These are phyloP conservation scores for Kwoniella mangroviensis DNA, from an alignment of 768 basidiomycete genomes.

Conservation along the genomic window DNA sequence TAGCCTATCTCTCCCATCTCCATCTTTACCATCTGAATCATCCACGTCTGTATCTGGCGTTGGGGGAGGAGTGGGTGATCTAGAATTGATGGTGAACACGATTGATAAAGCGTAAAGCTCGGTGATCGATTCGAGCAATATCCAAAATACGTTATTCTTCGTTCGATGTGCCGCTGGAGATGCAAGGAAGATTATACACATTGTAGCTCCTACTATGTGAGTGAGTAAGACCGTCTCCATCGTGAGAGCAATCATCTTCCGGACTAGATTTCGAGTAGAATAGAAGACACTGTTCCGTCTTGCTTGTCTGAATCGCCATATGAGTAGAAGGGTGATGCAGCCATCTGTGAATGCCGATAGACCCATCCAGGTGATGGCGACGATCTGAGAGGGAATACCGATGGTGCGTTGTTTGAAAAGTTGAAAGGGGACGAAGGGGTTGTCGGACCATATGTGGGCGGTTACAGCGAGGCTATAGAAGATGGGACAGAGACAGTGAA, in stretches of 20 bases:
- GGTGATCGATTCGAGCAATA: conserved; percentile 48
- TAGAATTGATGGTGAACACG: conserved; percentile 51
- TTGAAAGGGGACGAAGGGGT: conserved; percentile 46
- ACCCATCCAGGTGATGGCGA: conserved; percentile 55
- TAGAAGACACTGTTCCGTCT: conserved; percentile 15
- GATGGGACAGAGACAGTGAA: not conserved
- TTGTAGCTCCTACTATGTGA: conserved; percentile 45
- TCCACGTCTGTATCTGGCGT: not conserved
- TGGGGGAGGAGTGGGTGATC: conserved; percentile 12
- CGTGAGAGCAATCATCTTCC: conserved; percentile 42
- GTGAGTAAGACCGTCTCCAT: conserved; percentile 53
- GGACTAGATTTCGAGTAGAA: conserved; percentile 29
- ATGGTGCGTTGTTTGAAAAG: conserved; percentile 29
- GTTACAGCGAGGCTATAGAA: conserved; percentile 48
- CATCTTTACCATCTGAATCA: not conserved
- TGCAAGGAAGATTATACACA: conserved; percentile 53
- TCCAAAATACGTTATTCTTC: conserved; percentile 46
- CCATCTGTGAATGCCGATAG: conserved; percentile 50
- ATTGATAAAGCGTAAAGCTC: conserved; percentile 51
- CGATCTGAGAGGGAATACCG: conserved; percentile 47
- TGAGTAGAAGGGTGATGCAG: conserved; percentile 37
- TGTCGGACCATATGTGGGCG: conserved; percentile 43
- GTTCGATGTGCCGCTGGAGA: conserved; percentile 42
- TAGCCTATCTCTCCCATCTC: conserved; percentile 1
- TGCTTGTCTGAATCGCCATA: conserved; percentile 39